phyloP scores from a whole-genome alignment of 306 rosid species.

The Canavalia gladiata region DNA sequence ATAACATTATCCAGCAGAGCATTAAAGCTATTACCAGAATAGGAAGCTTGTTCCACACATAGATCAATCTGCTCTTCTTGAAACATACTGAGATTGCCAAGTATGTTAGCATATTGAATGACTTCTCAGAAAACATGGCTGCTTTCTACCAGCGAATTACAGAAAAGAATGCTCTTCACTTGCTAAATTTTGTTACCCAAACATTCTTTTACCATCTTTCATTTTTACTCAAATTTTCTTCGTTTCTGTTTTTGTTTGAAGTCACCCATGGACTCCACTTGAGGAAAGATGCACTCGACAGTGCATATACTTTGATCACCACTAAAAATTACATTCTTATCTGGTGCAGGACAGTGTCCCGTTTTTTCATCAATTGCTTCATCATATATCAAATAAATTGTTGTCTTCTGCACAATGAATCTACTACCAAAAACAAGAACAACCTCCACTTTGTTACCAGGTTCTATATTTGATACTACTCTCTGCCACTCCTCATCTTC shows the following conservation, averaged over 20 bases:
- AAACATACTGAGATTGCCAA: background rate
- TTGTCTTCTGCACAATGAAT: background rate
- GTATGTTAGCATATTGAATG: background rate
- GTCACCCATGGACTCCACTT: background rate
- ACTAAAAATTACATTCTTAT: background rate
- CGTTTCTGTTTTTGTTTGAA: background rate
- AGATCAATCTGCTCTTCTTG: background rate
- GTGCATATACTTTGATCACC: background rate
- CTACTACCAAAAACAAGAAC: background rate
- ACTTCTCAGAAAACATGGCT: background rate
- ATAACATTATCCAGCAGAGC: background rate
- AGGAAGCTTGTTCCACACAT: background rate
- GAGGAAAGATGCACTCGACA: too few relatives aligned
- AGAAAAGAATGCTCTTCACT: background rate
- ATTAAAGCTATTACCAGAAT: background rate
- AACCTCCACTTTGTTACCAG: background rate
- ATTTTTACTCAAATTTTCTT: background rate
- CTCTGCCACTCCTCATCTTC: background rate
- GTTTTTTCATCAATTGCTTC: background rate
- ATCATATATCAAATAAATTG: background rate
- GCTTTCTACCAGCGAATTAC: background rate
- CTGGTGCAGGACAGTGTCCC: background rate
- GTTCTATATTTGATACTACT: background rate
- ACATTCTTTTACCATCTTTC: background rate
- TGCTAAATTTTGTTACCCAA: background rate